Evolutionary conservation across 2,329 filamentous ascomycete genomes (phyloP), one percentile per base, ranked within the genome.

Genomic region (Nemania abortiva): DNA sequence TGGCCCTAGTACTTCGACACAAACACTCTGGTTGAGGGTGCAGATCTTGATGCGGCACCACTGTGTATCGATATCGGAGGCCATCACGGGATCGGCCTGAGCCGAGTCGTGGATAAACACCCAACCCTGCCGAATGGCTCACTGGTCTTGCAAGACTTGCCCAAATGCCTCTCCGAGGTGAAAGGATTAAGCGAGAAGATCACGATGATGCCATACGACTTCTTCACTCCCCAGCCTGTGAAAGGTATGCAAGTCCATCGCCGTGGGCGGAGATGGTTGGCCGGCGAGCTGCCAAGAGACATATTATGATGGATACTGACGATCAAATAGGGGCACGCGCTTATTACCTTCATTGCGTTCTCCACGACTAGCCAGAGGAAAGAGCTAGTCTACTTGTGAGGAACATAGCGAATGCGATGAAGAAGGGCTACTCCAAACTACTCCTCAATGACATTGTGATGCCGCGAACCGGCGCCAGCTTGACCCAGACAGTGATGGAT

Each of bases 401-500:
- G 29, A 73, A 81, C 11, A 68, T 80, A 7, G 70, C 61, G 7
- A 72, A 73, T 20, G 75, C 76, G 13, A 78, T 82, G 75, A 74
- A 72, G 29, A 74, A 63, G 56, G 75, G 80, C 66, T 79, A 82
- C 70, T 82, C 79, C 13, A 81, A 82, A 59, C 53, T 85, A 9
- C 70, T 86, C 27, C 77, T 86, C 49, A 80, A 82, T 42, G 83
- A 85, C 55, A 79, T 79, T 64, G 74, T 82, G 0, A 74, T 84
- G 18, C 80, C 81, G 6, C 78, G 80, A 13, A 76, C 65, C 1
- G 76, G 75, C 1, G 77, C 82, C 6, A 77, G 74, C n/a, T 57
- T 66, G 29, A 63, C 52, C 10, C 71, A 73, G 39, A 59, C 71
- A 7, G 42, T 34, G 2, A 61, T 73, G 63, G 73, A 75, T 53